Conservation (phyloP, 192 early-diverging fungal genomes). For the Gamsiella multidivaricata region DNA sequence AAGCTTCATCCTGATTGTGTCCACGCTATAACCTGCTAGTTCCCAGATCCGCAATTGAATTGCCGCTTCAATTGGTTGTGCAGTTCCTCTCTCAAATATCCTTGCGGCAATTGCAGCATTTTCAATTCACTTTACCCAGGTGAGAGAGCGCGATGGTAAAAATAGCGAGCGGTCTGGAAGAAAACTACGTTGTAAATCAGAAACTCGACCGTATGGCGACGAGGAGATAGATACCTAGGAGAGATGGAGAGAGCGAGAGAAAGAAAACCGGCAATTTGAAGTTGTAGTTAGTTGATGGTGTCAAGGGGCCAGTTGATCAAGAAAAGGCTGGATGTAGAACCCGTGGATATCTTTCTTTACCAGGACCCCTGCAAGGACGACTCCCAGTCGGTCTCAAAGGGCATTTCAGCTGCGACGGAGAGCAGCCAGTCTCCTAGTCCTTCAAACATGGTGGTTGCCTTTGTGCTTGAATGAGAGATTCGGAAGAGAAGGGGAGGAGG, state of each 20-base stretch:
- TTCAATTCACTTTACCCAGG: slow-evolving; percentile 32
- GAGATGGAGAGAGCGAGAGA: neutral
- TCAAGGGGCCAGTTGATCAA: neutral
- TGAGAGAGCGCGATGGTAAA: slow-evolving; percentile 49
- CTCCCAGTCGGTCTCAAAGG: slow-evolving; percentile 61
- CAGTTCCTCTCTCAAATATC: no score
- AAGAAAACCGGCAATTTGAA: neutral
- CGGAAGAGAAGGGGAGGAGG: no score
- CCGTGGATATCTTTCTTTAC: no score
- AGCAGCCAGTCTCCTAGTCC: slow-evolving; percentile 46
- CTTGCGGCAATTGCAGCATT: no score
- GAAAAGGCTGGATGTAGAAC: no score
- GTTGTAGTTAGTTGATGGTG: neutral
- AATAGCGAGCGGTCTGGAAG: slow-evolving; percentile 34
- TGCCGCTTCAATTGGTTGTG: no score
- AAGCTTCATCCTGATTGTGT: no score
- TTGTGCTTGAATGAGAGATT: no score
- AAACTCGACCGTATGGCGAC: slow-evolving; percentile 62
- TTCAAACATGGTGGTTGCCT: slow-evolving; percentile 55
- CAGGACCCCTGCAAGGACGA: slow-evolving; percentile 60
- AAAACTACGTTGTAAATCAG: slow-evolving; percentile 44
- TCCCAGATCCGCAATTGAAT: no score
- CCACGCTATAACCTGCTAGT: no score
- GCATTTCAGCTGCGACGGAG: slow-evolving; percentile 54
- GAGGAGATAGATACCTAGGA: slow-evolving; percentile 60